These are phyloP conservation scores for Ophiognomonia clavigignenti-juglandacearum DNA, from an alignment of 2,329 filamentous ascomycete species.

Conservation along the genomic window DNA sequence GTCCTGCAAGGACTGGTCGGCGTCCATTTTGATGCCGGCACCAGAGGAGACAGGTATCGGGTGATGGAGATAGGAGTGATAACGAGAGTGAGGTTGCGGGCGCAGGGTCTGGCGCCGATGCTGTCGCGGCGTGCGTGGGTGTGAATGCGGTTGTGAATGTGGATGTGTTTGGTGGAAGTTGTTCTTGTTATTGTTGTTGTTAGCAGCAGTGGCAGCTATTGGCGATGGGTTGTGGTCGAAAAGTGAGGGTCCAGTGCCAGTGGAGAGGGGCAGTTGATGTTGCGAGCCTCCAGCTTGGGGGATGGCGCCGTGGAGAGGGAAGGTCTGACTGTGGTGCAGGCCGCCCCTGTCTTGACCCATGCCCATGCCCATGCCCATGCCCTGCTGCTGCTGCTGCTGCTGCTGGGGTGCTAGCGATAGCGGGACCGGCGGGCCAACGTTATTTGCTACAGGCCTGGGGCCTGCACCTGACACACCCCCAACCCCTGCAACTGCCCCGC, in stretches of 20 bases:
- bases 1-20: conserved; percentile 24
- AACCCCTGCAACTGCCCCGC: conserved; percentile 8
- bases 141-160: conserved; percentile 18
- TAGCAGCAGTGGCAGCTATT: too few relatives aligned
- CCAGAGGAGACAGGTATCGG: conserved; percentile 7
- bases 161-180: conserved; percentile 6
- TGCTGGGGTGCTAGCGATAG: not conserved
- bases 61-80: not conserved
- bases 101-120: conserved; percentile 3
- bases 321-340: too few relatives aligned
- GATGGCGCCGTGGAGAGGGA: conserved; percentile 10
- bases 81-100: not conserved
- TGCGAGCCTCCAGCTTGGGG: conserved; percentile 9
- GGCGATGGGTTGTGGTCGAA: not conserved
- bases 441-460: not conserved
- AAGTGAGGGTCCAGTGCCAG: not conserved
- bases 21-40: conserved; percentile 34
- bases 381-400: not conserved
- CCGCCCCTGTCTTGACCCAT: too few relatives aligned
- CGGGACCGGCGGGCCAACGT: too few relatives aligned
- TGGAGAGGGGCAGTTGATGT: conserved; percentile 5
- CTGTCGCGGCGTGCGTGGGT: conserved; percentile 10
- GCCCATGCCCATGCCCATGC: too few relatives aligned
- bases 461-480: not conserved
- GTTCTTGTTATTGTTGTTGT: too few relatives aligned